phyloP scores from a whole-genome alignment of 306 rosid genomes.

The Spatholobus suberectus region DNA sequence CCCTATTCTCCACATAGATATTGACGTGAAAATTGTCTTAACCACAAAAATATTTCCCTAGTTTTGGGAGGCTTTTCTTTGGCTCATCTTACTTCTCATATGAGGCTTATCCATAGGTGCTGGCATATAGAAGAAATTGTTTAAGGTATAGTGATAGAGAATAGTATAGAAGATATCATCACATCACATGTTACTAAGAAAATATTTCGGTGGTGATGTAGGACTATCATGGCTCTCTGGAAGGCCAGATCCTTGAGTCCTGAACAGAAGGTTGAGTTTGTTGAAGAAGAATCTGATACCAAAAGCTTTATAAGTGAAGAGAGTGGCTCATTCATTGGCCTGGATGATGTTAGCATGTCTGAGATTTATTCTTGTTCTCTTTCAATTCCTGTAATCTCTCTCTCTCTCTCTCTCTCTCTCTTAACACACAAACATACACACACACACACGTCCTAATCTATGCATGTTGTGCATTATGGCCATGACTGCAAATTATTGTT shows the following conservation, averaged over 20 bases:
- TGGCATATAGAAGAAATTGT: neutral
- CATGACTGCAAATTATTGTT: slow-evolving; percentile 15
- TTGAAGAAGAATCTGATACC: slow-evolving; percentile 83
- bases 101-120: neutral
- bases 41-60: neutral
- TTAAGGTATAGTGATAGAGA: slow-evolving; percentile 20
- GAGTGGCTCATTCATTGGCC: slow-evolving; percentile 70
- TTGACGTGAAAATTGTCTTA: slow-evolving; percentile 9
- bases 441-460: neutral
- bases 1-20: neutral
- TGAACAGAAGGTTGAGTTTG: slow-evolving; percentile 88
- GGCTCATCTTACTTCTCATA: slow-evolving; percentile 2
- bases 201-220: slow-evolving; percentile 48
- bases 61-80: neutral
- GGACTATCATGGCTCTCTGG: slow-evolving; percentile 98
- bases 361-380: slow-evolving; percentile 72
- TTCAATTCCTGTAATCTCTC: slow-evolving; percentile 70
- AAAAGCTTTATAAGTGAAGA: slow-evolving; percentile 77
- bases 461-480: slow-evolving; percentile 19
- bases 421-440: slow-evolving; percentile 13
- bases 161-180: slow-evolving; percentile 19
- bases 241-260: slow-evolving; percentile 96
- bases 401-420: slow-evolving; percentile 40
- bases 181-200: slow-evolving; percentile 41
- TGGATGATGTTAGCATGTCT: slow-evolving; percentile 85